Base-by-base conservation (phyloP, 2,329 filamentous ascomycete species). In the Ophiostoma quercus region DNA sequence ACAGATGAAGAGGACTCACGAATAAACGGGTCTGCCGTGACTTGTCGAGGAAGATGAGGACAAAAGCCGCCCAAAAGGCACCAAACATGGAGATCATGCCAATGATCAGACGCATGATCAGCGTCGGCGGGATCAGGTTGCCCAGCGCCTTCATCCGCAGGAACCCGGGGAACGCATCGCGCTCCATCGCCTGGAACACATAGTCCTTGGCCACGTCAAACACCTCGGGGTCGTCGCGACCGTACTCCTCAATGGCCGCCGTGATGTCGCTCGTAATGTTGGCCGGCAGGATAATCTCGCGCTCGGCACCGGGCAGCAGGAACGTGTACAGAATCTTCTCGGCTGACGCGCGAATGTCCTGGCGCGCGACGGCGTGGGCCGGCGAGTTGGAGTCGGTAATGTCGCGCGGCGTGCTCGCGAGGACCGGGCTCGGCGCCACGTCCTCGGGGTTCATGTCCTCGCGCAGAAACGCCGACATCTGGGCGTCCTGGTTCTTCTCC, bases 261-360 rank as follows among this genome's bases (percentile, higher is more conserved):
- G 93, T 96, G 71, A 98, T 94, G 32, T 94, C 89, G 69, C 91
- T 86, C 0, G 94, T 90, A 76, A 98, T 97, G 43, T 88, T 88
- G 72, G 94, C 90, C 0, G 95, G 94, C 6, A 99, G 86, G 66
- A 94, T 93, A 74, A 99, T 98, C 80, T 99, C 95, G 74, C 96
- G 88, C 81, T 99, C 95, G 0, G 95, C 92, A n/a, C 93, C 94
- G 0, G 94, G 93, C 1, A 99, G 87, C 6, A 99, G 84, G 77
- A 95, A 99, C 1, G 94, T 98, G 81, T 97, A 99, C n/a, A 99
- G 85, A 67, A 99, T 97, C 84, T 97, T 97, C 82, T 98, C 95
- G 0, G 96, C 96, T 2, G 92, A 97, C 11, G 93, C 91, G 70
- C 93, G 88, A 74, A 99, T 93, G 76, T 99, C 95, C 73, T 92